Percentiles rank a stretch among this genome's conserved stretches.
These are phyloP conservation scores for Hypoxylon sp. DNA, from an alignment of 2,329 filamentous ascomycete species.

Conservation along the genomic window DNA sequence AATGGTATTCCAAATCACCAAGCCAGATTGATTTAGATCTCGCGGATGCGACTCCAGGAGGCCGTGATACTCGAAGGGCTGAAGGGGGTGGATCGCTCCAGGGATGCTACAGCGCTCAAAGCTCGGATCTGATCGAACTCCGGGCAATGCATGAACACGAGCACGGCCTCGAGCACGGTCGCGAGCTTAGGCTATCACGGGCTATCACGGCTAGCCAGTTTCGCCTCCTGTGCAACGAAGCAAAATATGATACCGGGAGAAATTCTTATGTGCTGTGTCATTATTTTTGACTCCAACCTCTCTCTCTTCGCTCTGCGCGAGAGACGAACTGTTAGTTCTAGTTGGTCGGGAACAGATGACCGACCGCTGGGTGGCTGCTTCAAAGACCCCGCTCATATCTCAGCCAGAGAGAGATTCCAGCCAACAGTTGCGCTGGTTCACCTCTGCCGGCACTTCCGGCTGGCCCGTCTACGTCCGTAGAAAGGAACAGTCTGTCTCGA, in stretches of 20 bases:
- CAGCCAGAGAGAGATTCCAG: neutral
- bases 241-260: slow-evolving; percentile 27
- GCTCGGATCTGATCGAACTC: slow-evolving; percentile 33
- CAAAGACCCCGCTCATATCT: neutral
- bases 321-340: neutral
- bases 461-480: slow-evolving; percentile 10
- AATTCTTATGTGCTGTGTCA: neutral
- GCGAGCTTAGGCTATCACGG: neutral
- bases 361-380: neutral
- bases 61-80: slow-evolving; percentile 18
- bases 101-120: slow-evolving; percentile 26
- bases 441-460: slow-evolving; percentile 16
- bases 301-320: neutral
- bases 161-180: slow-evolving; percentile 26
- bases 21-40: slow-evolving; percentile 37
- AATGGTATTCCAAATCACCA: slow-evolving; percentile 18
- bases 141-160: slow-evolving; percentile 26
- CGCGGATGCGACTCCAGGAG: slow-evolving; percentile 25
- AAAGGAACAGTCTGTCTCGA: slow-evolving; percentile 15
- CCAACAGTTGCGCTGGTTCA: slow-evolving; percentile 2
- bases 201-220: slow-evolving; percentile 9
- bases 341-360: neutral
- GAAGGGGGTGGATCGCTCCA: slow-evolving; percentile 37
- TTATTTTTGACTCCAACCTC: slow-evolving; percentile 1
- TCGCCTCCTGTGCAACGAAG: slow-evolving; percentile 29